Conservation (phyloP, 2,329 filamentous ascomycete genomes). For the Setomelanomma holmii region DNA sequence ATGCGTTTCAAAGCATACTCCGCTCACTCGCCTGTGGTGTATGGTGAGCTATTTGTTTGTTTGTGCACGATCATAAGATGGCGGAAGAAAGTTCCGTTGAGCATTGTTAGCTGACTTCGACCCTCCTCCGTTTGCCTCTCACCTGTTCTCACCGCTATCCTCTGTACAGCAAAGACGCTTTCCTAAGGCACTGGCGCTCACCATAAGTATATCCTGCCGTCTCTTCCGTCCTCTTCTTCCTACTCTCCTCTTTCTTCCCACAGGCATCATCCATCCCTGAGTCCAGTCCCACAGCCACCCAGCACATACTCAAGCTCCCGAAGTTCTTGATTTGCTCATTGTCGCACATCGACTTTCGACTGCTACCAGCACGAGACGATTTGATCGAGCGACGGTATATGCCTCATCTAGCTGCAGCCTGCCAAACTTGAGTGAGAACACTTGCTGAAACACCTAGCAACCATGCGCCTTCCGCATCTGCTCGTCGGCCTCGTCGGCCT, state of each 20-base stretch:
- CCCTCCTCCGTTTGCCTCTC: background rate
- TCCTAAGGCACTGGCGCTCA: too few relatives aligned
- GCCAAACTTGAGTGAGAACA: too few relatives aligned
- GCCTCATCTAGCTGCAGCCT: background rate
- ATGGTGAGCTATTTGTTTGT: background rate
- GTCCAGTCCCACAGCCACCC: background rate
- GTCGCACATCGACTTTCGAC: background rate
- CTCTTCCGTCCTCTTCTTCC: background rate
- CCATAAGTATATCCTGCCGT: background rate
- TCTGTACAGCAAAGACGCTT: background rate
- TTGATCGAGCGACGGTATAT: background rate
- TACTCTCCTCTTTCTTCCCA: background rate
- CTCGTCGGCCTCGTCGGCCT: constrained; percentile 5
- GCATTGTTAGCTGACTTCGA: background rate
- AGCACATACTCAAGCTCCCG: background rate
- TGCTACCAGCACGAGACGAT: background rate
- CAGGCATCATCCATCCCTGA: background rate
- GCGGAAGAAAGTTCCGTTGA: background rate
- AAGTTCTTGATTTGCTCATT: background rate
- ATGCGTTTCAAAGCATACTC: too few relatives aligned
- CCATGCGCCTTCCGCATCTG: background rate
- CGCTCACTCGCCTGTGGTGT: too few relatives aligned
- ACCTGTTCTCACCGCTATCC: background rate
- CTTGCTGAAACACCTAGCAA: background rate
- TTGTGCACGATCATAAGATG: background rate